phyloP scores from a whole-genome alignment of 2,329 filamentous ascomycete genomes.

The Pseudocercospora musae region DNA sequence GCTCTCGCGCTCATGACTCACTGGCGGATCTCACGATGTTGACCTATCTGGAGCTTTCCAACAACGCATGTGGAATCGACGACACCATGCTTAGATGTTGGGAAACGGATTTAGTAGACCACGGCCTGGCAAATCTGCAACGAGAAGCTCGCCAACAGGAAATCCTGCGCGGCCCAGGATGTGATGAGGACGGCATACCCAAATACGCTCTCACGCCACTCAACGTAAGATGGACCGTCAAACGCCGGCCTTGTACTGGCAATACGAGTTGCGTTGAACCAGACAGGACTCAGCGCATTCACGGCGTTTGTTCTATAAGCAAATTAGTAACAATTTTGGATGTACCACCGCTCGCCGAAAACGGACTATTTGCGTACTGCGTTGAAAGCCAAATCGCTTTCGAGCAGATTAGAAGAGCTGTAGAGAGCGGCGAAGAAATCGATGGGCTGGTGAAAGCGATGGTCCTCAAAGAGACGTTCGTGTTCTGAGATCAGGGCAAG shows the following conservation, averaged over 20 bases:
- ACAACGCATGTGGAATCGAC: not conserved
- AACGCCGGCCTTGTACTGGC: not conserved
- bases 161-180: not conserved
- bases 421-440: not conserved
- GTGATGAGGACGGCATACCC: not conserved
- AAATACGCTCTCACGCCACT: not conserved
- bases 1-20: not conserved
- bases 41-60: not conserved
- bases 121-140: not conserved
- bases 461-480: not conserved
- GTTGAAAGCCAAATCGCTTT: not conserved
- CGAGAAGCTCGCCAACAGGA: not conserved
- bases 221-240: not conserved
- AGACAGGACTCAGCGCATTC: not conserved
- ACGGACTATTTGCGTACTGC: not conserved
- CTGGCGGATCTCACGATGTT: not conserved
- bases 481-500: not conserved
- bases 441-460: not conserved
- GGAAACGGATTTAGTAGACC: not conserved
- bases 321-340: not conserved
- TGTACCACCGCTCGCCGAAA: not conserved
- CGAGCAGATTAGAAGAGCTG: not conserved
- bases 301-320: not conserved
- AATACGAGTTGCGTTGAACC: not conserved
- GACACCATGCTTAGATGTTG: not conserved